phyloP scores from a whole-genome alignment of 2,329 filamentous ascomycete genomes.

The Fusarium coicis region DNA sequence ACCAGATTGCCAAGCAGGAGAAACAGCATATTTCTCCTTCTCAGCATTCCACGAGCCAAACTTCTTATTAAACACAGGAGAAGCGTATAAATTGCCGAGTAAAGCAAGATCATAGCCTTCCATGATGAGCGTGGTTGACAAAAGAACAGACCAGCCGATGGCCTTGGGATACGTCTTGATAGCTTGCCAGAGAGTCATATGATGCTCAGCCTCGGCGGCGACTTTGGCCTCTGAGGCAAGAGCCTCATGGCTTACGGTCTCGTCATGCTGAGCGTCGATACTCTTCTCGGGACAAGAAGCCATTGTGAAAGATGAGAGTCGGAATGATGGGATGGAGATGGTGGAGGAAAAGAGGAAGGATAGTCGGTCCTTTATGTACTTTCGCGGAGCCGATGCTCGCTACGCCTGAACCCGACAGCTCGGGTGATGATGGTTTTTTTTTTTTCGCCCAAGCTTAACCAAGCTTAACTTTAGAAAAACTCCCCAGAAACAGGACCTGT shows the following conservation, averaged over 20 bases:
- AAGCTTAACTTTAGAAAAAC: neutral
- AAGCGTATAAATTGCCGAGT: conserved; percentile 61
- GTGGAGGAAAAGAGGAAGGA: neutral
- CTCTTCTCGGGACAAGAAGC: conserved; percentile 36
- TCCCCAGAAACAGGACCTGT: conserved; percentile 7
- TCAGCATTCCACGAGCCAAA: conserved; percentile 54
- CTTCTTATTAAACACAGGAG: conserved; percentile 56
- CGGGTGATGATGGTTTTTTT: neutral
- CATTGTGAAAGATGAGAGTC: conserved; percentile 33
- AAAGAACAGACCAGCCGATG: conserved; percentile 58
- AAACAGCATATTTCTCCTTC: conserved; percentile 57
- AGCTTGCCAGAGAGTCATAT: conserved; percentile 54
- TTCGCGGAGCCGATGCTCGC: neutral
- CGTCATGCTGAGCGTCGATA: conserved; percentile 41
- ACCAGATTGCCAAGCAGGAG: conserved; percentile 67
- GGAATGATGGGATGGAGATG: neutral
- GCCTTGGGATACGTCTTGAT: conserved; percentile 58
- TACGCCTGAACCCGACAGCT: neutral
- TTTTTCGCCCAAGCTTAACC: neutral
- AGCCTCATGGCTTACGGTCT: conserved; percentile 35
- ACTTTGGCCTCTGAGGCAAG: conserved; percentile 53
- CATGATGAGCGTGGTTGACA: conserved; percentile 61
- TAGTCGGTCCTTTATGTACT: conserved; percentile 21
- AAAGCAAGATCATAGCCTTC: conserved; percentile 64
- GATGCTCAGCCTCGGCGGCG: conserved; percentile 54